These are phyloP conservation scores for Coemansia sp. DNA, from an alignment of 192 early-diverging fungal species.

Conservation along the genomic window DNA sequence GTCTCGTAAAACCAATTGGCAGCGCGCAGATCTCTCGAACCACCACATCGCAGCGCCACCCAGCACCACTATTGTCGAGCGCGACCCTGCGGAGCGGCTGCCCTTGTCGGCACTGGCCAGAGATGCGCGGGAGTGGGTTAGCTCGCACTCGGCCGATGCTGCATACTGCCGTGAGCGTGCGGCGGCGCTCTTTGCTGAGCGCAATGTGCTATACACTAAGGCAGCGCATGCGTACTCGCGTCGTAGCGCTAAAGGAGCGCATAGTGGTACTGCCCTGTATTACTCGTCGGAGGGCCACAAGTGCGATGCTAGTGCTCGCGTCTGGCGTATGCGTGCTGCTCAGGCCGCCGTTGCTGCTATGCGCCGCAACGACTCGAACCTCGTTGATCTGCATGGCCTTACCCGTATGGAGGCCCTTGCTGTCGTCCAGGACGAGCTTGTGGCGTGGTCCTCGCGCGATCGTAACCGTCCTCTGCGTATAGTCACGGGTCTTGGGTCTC, in stretches of 20 bases:
- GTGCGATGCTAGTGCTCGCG: slow-evolving; percentile 33
- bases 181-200: slow-evolving; percentile 16
- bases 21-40: slow-evolving; percentile 23
- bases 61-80: neutral
- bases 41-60: slow-evolving; percentile 17
- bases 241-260: slow-evolving; percentile 16
- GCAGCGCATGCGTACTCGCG: slow-evolving; percentile 35
- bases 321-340: slow-evolving; percentile 56
- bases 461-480: slow-evolving; percentile 58
- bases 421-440: slow-evolving; percentile 62
- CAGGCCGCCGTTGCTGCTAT: slow-evolving; percentile 46
- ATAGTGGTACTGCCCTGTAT: slow-evolving; percentile 44
- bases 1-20: slow-evolving; percentile 27
- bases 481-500: slow-evolving; percentile 68
- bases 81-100: slow-evolving; percentile 27
- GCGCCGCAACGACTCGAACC: slow-evolving; percentile 54
- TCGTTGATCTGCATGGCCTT: slow-evolving; percentile 73
- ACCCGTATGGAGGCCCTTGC: slow-evolving; percentile 64
- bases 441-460: slow-evolving; percentile 61
- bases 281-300: slow-evolving; percentile 50
- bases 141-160: slow-evolving; percentile 26
- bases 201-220: slow-evolving; percentile 53
- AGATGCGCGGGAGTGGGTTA: slow-evolving; percentile 41
- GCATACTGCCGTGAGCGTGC: slow-evolving; percentile 38
- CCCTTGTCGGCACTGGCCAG: slow-evolving; percentile 34